Conservation (phyloP, 768 basidiomycete genomes). For the Russula brevipes region DNA sequence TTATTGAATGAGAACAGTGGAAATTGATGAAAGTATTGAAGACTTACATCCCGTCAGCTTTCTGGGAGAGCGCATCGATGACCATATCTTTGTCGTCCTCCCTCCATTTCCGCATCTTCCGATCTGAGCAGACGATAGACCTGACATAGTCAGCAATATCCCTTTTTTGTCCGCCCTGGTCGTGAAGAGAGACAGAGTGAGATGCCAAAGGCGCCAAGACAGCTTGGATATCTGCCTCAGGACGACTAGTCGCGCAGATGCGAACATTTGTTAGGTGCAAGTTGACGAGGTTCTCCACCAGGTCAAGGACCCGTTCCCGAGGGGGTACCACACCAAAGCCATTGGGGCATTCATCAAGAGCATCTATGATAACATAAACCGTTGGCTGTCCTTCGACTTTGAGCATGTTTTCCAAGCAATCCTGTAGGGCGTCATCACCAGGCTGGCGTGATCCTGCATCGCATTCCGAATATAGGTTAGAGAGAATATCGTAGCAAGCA, state of each 20-base stretch:
- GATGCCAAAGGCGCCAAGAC: background rate
- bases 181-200: background rate
- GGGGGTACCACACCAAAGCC: background rate
- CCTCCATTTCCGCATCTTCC: background rate
- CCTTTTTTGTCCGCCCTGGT: background rate
- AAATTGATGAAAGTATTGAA: too few species aligned
- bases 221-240: background rate
- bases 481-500: background rate
- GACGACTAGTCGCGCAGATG: background rate
- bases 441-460: background rate
- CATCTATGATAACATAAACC: background rate
- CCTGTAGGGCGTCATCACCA: background rate
- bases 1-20: background rate
- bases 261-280: background rate
- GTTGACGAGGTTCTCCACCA: background rate
- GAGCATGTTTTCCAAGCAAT: background rate
- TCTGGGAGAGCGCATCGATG: background rate
- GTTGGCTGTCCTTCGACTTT: background rate
- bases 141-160: background rate
- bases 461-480: background rate
- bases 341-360: background rate
- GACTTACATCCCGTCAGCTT: background rate
- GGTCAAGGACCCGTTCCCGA: background rate
- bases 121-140: background rate
- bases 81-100: background rate